A percentile compares a stretch with the other conserved stretches of the same genome.
Conservation (phyloP, 176 grass and related monocot genomes). For the Puya raimondii region DNA sequence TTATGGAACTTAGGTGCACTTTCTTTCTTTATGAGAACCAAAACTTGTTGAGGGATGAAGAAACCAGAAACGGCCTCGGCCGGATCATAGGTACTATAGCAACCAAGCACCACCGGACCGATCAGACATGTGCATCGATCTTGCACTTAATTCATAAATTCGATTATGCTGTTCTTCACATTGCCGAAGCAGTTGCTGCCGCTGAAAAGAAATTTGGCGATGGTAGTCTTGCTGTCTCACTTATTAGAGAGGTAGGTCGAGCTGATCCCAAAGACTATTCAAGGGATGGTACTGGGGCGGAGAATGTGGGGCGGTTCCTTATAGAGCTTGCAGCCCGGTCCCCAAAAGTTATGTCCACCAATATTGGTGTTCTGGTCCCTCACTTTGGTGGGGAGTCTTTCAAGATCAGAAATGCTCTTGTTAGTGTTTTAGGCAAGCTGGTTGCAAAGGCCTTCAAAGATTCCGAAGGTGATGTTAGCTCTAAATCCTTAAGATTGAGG, state of each 20-base stretch:
- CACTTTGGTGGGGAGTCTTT: conserved; percentile 96
- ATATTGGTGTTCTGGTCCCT: conserved; percentile 74
- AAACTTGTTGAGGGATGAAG: conserved; percentile 57
- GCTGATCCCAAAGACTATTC: conserved; percentile 75
- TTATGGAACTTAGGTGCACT: conserved; percentile 31
- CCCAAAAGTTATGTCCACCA: conserved; percentile 84
- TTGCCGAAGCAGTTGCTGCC: conserved; percentile 63
- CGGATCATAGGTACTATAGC: conserved; percentile 70
- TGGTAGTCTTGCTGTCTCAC: conserved; percentile 67
- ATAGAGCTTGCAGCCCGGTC: conserved; percentile 66
- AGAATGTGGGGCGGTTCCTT: conserved; percentile 83
- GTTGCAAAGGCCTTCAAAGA: conserved; percentile 78
- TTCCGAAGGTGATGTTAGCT: conserved; percentile 57
- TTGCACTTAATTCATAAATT: conserved; percentile 81
- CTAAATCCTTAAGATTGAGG: conserved; percentile 54
- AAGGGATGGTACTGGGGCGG: conserved; percentile 71
- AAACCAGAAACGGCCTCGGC: conserved; percentile 56
- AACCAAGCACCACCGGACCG: conserved; percentile 66
- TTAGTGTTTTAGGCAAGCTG: conserved; percentile 85
- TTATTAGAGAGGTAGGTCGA: conserved; percentile 83
- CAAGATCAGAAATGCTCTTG: conserved; percentile 97
- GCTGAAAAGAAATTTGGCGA: conserved; percentile 74
- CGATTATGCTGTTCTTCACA: conserved; percentile 54
- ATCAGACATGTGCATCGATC: conserved; percentile 76
- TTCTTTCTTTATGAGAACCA: conserved; percentile 77